Base-by-base conservation (phyloP, 2,329 filamentous ascomycete genomes). In the Diaporthe helianthi region DNA sequence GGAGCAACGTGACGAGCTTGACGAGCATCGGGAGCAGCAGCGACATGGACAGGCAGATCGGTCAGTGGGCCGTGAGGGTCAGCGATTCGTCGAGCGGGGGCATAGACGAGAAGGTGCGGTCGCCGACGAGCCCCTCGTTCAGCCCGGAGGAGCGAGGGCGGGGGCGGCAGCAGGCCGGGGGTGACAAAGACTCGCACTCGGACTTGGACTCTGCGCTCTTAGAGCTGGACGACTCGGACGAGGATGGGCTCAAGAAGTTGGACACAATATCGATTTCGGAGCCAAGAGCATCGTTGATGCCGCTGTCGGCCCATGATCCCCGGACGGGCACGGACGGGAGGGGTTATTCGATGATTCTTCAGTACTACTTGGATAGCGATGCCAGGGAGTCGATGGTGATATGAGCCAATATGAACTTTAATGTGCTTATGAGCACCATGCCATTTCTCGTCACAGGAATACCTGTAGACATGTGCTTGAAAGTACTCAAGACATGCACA, bases 351-450 rank as follows among this genome's bases (percentile, higher is more conserved):
- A 63, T 63, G 58, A 63, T 63, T 24, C 44, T 63, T 6, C 58
- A 63, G 44, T 63, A 63, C 9, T 63, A 63, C n/a, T 49, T 63
- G 58, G 44, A 63, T 19, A 63, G 58, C 26, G 58, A 63, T 49
- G 58, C 58, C 7, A 63, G 58, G 58, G 58, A 63, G 58, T 63
- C 58, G 44, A 63, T 63, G 58, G 44, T 63, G n/a, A 63, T 63
- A 63, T 63, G 58, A 63, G n/a, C n/a, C n/a, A n/a, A 63, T 63
- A 24, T 60, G 31, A 61, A 61, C 44, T 41, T n/a, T 49, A 17
- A 63, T 47, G 44, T 15, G 58, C n/a, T 46, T 63, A 63, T 63
- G 58, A 63, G 58, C 29, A 36, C 41, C 44, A 63, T 36, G 58
- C 49, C 58, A 63, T 26, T 36, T 49, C 24, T 33, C 33, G 3